Base-by-base conservation (phyloP, 441 rosid genomes). In the Breynia disticha region DNA sequence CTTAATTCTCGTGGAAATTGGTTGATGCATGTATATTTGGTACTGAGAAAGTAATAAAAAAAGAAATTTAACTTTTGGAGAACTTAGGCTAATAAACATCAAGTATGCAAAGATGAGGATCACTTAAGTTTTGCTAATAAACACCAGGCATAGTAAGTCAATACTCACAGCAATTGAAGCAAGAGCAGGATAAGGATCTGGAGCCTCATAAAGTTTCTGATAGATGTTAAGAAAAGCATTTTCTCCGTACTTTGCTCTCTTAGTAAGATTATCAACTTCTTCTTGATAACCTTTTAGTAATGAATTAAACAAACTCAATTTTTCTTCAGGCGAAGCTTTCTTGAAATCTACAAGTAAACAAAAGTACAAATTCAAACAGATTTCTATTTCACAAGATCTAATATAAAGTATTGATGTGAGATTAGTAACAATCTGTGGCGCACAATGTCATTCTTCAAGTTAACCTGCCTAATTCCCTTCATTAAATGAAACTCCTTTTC, bases 231-330 rank as follows among this genome's bases (percentile, higher is more conserved):
- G 91, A 74, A 94, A 90, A 61, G 97, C 83, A 76, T 94, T 94
- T 72, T 94, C 97, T 62, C 97, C 99, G 73, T 80, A 90, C 68
- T 94, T 94, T 38, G 99, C 97, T 74, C 99, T 87, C 80, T 94
- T 94, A 60, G 99, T 94, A 61, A 94, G 85, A 74, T 90, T 94
- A 77, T 94, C 99, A 20, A 94, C 97, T 86, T 94, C 99, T 81
- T 90, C 97, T 71, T 94, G 99, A 72, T 85, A 90, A 48, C 91
- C 84, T 83, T 83, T 94, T 13, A 94, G 96, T 66, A 94, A 80
- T 48, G 97, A 78, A 65, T 81, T 87, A 72, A 94, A 94, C 79
- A 84, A 70, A 60, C 80, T 70, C 70, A 87, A 76, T 75, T 94
- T 94, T 37, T 90, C 90, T 61, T 90, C 95, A 0, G 85, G 50